A percentile compares a stretch with the other conserved stretches of the same genome.
phyloP scores from a whole-genome alignment of 805 yeast genomes.

The Hanseniaspora thailandica region DNA sequence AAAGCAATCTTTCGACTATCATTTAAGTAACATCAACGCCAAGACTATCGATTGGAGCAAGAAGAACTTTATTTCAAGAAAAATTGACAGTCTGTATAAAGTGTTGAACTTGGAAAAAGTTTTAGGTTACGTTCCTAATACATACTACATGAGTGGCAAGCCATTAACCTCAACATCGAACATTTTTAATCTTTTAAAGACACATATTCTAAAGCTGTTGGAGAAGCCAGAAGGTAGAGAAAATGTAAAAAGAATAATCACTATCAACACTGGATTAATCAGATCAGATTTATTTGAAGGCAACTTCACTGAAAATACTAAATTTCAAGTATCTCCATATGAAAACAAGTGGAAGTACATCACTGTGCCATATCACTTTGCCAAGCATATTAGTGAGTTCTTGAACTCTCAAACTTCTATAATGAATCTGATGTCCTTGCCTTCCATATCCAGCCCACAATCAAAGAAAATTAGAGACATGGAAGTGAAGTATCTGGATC shows the following conservation, averaged over 20 bases:
- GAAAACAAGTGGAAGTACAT: slow-evolving; percentile 65
- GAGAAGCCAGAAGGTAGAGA: slow-evolving; percentile 21
- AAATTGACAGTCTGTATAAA: slow-evolving; percentile 38
- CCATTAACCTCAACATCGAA: slow-evolving; percentile 48
- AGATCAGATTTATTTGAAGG: slow-evolving; percentile 81
- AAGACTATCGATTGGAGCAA: slow-evolving; percentile 13
- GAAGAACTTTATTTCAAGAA: slow-evolving; percentile 38
- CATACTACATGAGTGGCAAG: slow-evolving; percentile 56
- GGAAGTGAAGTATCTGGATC: background rate
- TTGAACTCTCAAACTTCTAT: slow-evolving; percentile 35
- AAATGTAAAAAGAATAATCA: slow-evolving; percentile 37
- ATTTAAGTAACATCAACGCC: slow-evolving; percentile 30
- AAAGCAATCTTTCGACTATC: slow-evolving; percentile 55
- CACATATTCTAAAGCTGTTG: slow-evolving; percentile 42
- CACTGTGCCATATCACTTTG: slow-evolving; percentile 46
- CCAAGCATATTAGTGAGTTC: slow-evolving; percentile 39
- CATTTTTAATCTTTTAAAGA: slow-evolving; percentile 48
- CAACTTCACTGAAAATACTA: slow-evolving; percentile 65
- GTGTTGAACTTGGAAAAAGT: slow-evolving; percentile 47
- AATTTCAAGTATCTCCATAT: slow-evolving; percentile 77
- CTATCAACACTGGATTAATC: slow-evolving; percentile 78
- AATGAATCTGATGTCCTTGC: background rate
- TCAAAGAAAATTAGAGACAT: background rate
- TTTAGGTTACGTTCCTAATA: slow-evolving; percentile 55
- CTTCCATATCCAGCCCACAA: background rate